Base-by-base conservation (phyloP, 2,329 filamentous ascomycete species). In the Alternaria panax region DNA sequence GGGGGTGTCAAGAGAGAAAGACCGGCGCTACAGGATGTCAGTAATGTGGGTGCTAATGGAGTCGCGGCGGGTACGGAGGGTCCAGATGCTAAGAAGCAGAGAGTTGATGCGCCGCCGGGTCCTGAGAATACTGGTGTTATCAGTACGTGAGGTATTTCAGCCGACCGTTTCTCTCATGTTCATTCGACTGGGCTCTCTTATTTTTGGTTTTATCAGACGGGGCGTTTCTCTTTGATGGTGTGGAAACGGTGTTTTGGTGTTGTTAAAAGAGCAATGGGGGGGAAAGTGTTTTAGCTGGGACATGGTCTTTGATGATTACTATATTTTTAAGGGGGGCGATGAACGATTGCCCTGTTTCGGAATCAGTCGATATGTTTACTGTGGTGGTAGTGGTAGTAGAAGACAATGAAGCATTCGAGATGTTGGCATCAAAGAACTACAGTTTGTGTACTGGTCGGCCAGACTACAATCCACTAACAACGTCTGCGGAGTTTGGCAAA, bases 11-110 rank as follows among this genome's bases (percentile, higher is more conserved):
- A 72, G 54, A 68, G 73, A 7, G 72, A 75, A 47, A 73, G 79
- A 52, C 70, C 73, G 0, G 75, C 75, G 11, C 69, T 84, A 64
- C 71, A 78, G 40, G 82, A 83, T 63, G 79, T 83, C 40, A 84
- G 81, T 47, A 83, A 83, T 62, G 67, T 78, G n/a, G 60, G 72
- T 58, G 51, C 62, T 60, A 69, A 69, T 36, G 62, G 59, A 16
- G 60, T n/a, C n/a, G 59, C 38, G 22, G 59, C 38, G 22, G 59
- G 12, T 9, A 46, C 16, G 1, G 75, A 71, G 20, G 79, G 75
- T 2, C 69, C 69, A 1, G 80, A 81, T 48, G 58, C 72, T 4
- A 83, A 83, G 72, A 81, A 79, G 63, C 66, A 72, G 34, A 80
- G 74, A 59, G 60, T 79, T 12, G 79, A 79, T 20, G 59, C 54